phyloP scores from a whole-genome alignment of 768 basidiomycete genomes.

The Dentipellis sp. region DNA sequence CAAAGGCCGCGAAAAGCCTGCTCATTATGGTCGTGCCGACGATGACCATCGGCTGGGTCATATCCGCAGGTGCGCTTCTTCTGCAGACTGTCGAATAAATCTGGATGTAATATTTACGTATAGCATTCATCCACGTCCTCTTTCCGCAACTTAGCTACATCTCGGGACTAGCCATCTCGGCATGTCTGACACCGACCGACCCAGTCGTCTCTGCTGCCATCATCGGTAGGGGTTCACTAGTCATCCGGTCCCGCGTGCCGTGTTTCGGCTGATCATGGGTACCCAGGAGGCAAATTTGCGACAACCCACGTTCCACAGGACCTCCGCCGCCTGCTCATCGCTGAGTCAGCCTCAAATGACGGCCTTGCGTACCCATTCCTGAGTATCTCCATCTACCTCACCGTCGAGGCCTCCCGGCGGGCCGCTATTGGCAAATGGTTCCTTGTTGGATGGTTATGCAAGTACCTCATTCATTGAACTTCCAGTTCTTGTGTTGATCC shows the following conservation, averaged over 20 bases:
- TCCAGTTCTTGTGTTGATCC: background rate
- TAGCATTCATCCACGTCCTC: slow-evolving; percentile 57
- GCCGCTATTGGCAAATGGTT: slow-evolving; percentile 80
- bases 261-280: background rate
- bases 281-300: slow-evolving; percentile 60
- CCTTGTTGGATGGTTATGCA: slow-evolving; percentile 71
- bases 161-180: slow-evolving; percentile 77
- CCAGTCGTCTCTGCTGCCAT: slow-evolving; percentile 86
- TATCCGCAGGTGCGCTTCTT: slow-evolving; percentile 47
- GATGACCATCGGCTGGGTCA: slow-evolving; percentile 80
- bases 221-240: slow-evolving; percentile 34
- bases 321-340: slow-evolving; percentile 72
- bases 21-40: slow-evolving; percentile 68
- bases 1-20: slow-evolving; percentile 64
- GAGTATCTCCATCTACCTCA: slow-evolving; percentile 77
- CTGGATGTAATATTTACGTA: background rate
- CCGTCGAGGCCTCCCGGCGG: slow-evolving; percentile 50
- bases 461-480: slow-evolving; percentile 14
- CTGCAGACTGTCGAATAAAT: too few species aligned
- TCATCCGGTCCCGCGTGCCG: background rate
- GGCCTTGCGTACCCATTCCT: slow-evolving; percentile 94
- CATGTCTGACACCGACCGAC: slow-evolving; percentile 90
- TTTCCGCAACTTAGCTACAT: slow-evolving; percentile 67
- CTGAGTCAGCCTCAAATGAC: slow-evolving; percentile 93
- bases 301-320: slow-evolving; percentile 60